These are phyloP conservation scores for Pythium monospermum DNA, from an alignment of 352 stramenopile species.

Conservation along the genomic window DNA sequence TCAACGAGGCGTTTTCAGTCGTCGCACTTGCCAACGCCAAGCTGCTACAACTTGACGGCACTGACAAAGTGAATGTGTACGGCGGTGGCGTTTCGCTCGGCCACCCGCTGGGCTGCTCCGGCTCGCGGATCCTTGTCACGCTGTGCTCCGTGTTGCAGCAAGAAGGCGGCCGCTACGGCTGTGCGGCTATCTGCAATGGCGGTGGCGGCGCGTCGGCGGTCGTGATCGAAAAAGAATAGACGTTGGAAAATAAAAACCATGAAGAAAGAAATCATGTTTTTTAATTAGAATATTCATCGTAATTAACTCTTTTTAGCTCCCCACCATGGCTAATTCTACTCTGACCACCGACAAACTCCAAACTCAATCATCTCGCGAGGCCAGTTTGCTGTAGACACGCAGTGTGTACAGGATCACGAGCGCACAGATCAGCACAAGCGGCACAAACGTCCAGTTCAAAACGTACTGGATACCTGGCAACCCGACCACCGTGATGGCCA, in stretches of 20 bases:
- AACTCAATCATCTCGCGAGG: conserved; percentile 44
- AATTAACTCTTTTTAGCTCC: not conserved
- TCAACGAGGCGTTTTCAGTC: conserved; percentile 98
- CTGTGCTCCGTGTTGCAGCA: conserved; percentile 90
- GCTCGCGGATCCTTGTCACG: conserved; percentile 89
- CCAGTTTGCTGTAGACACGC: conserved; percentile 65
- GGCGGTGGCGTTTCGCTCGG: conserved; percentile 74
- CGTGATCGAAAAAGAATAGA: conserved; percentile 55
- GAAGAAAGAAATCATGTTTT: not conserved
- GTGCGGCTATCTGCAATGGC: conserved; percentile 96
- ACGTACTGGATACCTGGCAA: conserved; percentile 79
- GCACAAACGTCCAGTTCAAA: conserved; percentile 80
- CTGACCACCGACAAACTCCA: too few species aligned
- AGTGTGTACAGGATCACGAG: conserved; percentile 66
- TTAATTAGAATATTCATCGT: not conserved
- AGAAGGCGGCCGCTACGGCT: conserved; percentile 87
- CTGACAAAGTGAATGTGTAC: conserved; percentile 91
- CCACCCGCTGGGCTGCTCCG: conserved; percentile 65
- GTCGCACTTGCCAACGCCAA: conserved; percentile 92
- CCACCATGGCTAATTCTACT: not conserved
- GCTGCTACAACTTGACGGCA: conserved; percentile 81
- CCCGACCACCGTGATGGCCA: conserved; percentile 79
- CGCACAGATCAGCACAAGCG: conserved; percentile 48
- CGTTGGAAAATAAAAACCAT: not conserved
- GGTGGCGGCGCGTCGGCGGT: conserved; percentile 94